Conservation (phyloP, 2,329 filamentous ascomycete genomes). For the Berkeleyomyces basicola region DNA sequence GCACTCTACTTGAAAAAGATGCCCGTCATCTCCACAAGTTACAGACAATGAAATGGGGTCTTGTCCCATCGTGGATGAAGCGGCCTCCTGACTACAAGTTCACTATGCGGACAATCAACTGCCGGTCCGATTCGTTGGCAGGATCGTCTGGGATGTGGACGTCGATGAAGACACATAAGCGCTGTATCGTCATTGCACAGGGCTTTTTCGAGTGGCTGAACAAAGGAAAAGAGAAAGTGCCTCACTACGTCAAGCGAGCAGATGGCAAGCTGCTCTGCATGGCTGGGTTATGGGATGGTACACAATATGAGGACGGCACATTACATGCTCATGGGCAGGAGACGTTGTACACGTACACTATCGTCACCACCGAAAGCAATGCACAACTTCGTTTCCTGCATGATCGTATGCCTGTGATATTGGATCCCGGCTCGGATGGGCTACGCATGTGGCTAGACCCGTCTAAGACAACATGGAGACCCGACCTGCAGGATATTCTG, state of each 20-base stretch:
- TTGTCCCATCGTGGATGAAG: slow-evolving; percentile 89
- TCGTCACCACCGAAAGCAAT: slow-evolving; percentile 84
- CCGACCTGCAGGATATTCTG: slow-evolving; percentile 61
- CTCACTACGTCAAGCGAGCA: slow-evolving; percentile 66
- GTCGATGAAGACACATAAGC: slow-evolving; percentile 74
- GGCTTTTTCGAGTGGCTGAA: slow-evolving; percentile 97
- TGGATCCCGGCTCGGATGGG: slow-evolving; percentile 57
- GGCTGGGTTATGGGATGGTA: slow-evolving; percentile 83
- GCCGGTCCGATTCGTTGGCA: slow-evolving; percentile 70
- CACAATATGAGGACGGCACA: slow-evolving; percentile 52
- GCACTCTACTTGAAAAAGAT: neutral
- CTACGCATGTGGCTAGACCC: slow-evolving; percentile 70
- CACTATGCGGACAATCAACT: slow-evolving; percentile 84
- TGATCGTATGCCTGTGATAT: slow-evolving; percentile 86
- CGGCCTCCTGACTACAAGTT: slow-evolving; percentile 60
- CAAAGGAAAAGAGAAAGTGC: slow-evolving; percentile 64
- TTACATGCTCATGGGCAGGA: slow-evolving; percentile 26
- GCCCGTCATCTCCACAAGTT: slow-evolving; percentile 51
- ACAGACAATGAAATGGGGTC: slow-evolving; percentile 90
- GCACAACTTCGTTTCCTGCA: slow-evolving; percentile 73
- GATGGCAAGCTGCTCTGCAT: slow-evolving; percentile 78
- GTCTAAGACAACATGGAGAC: slow-evolving; percentile 51
- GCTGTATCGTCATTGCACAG: slow-evolving; percentile 75
- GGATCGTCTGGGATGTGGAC: slow-evolving; percentile 75
- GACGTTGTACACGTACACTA: slow-evolving; percentile 73